Evolutionary conservation across 1,139 yeast species (phyloP), one percentile per base, ranked within the genome.

Genomic region (Eremothecium cymbalariae): DNA sequence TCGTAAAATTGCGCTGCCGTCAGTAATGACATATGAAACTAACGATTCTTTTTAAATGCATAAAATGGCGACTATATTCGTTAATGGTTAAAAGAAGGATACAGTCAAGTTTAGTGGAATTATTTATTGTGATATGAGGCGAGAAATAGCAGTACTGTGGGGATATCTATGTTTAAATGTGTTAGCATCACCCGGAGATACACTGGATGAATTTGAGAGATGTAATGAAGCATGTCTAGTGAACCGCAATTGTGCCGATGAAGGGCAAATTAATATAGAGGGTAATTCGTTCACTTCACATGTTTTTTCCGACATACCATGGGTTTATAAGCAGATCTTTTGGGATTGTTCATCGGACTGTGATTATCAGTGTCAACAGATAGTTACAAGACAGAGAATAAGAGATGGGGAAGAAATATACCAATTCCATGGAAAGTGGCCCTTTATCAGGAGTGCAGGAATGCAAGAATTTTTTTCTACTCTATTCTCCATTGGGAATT

Each of bases 371-470:
- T 90, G 98, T 55, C 97, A 90, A 57, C 74, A 83, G 39, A 56
- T 72, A 11, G 65, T 88, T 29, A 86, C 95, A 0, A 48, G 51
- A 2, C 62, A 68, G 31, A 64, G 95, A 15, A 62, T 64, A 13
- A 45, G 42, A 0, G 47, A 60, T 2, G 65, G 66, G 6, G 68
- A 71, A 36, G 76, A 74, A 37, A 63, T 84, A 2, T 70, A 70
- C 31, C 98, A 90, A 54, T 90, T 85, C 60, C 97, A 90, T 57
- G 98, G 98, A 0, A 90, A 90, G 60, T 90, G 98, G 98, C 97
- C 97, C 2, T 90, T 90, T 51, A 46, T 64, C 27, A 67, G 98
- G 37, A 52, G 81, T 1, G 60, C 67, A 13, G 94, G 94, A 0
- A 65, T 82, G 19, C 98, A 90, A 55, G 98, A 90, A 54, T 63